Percentiles rank a stretch among this genome's conserved stretches.
Conservation (phyloP, 257 asterid genomes). For the Solanum medicagineum region DNA sequence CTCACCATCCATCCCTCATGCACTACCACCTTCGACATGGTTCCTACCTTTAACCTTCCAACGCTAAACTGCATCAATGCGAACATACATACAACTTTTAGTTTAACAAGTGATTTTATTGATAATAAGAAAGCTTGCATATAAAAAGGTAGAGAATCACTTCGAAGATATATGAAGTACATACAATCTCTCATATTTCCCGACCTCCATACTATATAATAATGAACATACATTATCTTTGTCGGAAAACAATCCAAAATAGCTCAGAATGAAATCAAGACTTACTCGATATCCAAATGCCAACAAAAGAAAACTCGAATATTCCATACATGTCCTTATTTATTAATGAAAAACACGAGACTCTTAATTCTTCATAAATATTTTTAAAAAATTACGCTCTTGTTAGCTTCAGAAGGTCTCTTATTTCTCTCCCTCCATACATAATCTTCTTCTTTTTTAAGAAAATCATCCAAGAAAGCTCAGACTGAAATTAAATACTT, state of each 20-base stretch:
- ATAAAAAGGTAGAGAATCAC: not conserved
- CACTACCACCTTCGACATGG: constrained; percentile 74
- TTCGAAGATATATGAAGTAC: not conserved
- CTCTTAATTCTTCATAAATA: too few relatives aligned
- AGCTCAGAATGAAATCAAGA: too few relatives aligned
- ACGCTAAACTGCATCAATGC: not conserved
- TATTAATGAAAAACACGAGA: too few relatives aligned
- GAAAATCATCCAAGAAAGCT: not conserved
- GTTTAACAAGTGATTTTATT: not conserved
- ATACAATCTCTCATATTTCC: not conserved
- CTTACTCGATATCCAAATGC: too few relatives aligned
- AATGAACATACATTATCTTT: too few relatives aligned
- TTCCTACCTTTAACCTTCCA: not conserved
- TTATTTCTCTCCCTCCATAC: not conserved
- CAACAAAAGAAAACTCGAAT: too few relatives aligned
- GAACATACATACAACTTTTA: not conserved
- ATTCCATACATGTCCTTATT: too few relatives aligned
- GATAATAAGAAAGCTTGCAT: not conserved
- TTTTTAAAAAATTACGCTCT: not conserved
- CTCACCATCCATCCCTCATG: constrained; percentile 98
- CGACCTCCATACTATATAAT: too few relatives aligned
- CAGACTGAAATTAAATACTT: not conserved
- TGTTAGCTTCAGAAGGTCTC: not conserved
- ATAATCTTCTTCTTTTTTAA: not conserved
- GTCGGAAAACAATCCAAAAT: too few relatives aligned